Conservation (phyloP, 148 eudicot genomes). For the Amaranthus palmeri region DNA sequence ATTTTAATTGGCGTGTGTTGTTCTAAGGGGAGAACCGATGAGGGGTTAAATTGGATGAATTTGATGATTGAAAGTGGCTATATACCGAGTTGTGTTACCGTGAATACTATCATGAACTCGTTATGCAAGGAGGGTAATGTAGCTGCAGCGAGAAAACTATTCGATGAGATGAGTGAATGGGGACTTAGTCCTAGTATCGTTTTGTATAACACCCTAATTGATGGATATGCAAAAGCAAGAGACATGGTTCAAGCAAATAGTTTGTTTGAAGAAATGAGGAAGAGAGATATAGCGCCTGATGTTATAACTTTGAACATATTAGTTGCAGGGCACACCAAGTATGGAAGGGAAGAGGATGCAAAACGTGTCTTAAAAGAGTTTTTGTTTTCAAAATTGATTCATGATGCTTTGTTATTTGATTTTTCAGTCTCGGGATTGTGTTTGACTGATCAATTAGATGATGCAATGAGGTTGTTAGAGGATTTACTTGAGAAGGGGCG, state of each 20-base stretch:
- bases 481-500: conserved; percentile 68
- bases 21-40: conserved; percentile 52
- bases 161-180: conserved; percentile 43
- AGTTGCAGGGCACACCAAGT: conserved; percentile 64
- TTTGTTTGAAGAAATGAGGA: conserved; percentile 71
- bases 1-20: conserved; percentile 74
- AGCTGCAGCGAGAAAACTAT: conserved; percentile 55
- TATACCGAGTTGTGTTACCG: conserved; percentile 53
- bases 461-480: conserved; percentile 50
- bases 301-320: conserved; percentile 74
- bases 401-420: conserved; percentile 60
- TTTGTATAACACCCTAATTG: conserved; percentile 59
- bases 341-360: conserved; percentile 60
- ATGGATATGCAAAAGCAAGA: conserved; percentile 83
- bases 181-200: conserved; percentile 46
- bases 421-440: conserved; percentile 65
- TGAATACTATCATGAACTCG: conserved; percentile 52
- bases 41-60: conserved; percentile 50
- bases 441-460: conserved; percentile 69
- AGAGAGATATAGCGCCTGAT: conserved; percentile 60
- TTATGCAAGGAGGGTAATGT: conserved; percentile 83
- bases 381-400: conserved; percentile 39
- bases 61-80: conserved; percentile 62
- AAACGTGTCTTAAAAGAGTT: conserved; percentile 50
- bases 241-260: conserved; percentile 52